phyloP scores from a whole-genome alignment of 2,329 filamentous ascomycete genomes.

The Ascosphaera apis region DNA sequence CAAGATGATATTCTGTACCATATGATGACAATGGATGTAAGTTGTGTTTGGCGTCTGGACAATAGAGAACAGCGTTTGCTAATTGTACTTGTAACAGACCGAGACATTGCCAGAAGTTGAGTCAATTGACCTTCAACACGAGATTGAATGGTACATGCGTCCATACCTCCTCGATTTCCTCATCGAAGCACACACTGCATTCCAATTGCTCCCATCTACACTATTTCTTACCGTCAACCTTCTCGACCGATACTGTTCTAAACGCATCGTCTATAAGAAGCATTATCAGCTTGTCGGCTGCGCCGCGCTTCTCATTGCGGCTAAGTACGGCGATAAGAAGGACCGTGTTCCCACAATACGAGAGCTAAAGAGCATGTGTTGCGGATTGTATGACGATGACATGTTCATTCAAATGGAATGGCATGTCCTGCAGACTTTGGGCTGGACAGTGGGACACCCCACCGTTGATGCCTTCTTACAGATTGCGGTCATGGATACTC shows the following conservation, averaged over 20 bases:
- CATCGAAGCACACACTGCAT: conserved; percentile 87
- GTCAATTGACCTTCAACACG: conserved; percentile 95
- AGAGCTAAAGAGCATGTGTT: conserved; percentile 98
- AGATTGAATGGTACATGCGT: conserved; percentile 99
- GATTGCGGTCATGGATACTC: conserved; percentile 53
- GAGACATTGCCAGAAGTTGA: conserved; percentile 89
- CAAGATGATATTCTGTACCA: conserved; percentile 84
- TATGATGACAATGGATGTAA: conserved; percentile 79
- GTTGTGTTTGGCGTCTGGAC: conserved; percentile 6
- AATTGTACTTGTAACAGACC: conserved; percentile 23
- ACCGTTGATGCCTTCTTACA: conserved; percentile 89
- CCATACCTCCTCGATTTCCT: conserved; percentile 96
- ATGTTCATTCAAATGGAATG: conserved; percentile 99
- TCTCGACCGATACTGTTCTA: conserved; percentile 91
- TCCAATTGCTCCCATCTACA: conserved; percentile 80
- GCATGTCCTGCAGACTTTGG: conserved; percentile 92
- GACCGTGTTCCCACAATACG: conserved; percentile 93
- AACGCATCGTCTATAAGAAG: conserved; percentile 93
- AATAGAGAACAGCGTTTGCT: neutral
- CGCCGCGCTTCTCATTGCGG: conserved; percentile 81
- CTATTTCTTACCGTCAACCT: conserved; percentile 93
- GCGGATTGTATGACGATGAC: conserved; percentile 89
- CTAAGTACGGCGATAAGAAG: conserved; percentile 98
- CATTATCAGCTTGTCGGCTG: conserved; percentile 97
- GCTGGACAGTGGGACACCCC: conserved; percentile 89